Evolutionary conservation across 2,329 filamentous ascomycete genomes (phyloP), one percentile per base, ranked within the genome.

Genomic region (Phaeosphaeriaceae sp.): DNA sequence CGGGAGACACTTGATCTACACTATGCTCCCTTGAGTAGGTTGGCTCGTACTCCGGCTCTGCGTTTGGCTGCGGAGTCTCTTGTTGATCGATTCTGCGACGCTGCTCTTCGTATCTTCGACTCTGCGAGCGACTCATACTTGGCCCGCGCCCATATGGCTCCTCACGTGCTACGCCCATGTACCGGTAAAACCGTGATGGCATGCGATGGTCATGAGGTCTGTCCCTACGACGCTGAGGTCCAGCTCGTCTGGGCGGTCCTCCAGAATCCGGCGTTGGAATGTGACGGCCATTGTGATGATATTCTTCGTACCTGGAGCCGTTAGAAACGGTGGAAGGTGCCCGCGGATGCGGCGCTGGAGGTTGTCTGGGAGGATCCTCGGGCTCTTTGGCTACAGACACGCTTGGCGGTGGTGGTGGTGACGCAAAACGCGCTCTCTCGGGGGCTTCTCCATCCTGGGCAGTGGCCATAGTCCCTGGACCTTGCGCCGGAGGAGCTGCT

Each of bases 71-170:
- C 1, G 72, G 74, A 15, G 71, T 76, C 50, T 77, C 75, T 49
- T 75, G 71, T 51, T 77, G 69, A 54, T 76, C 71, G 42, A 77
- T 69, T 11, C 74, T 70, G 22, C 75, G 74, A 10, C 72, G 70
- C 22, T 75, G 70, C 51, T 76, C 70, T 48, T 76, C 75, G 45
- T 77, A 77, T 63, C 75, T 61, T 46, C 68, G 69, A 42, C 72
- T 72, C 54, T 77, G 74, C 13, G 74, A 71, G 20, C 75, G 72
- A 20, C 68, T 71, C 57, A 76, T 74, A 57, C 71, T 76, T 7
- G 74, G 63, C 7, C 69, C 73, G 25, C 75, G 72, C 47, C 67
- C 66, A 47, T 73, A 75, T 49, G 71, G 70, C n/a, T 77, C 75
- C 5, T 76, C 73, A 31, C 72, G 71, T 19, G 67, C 65, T 33